Evolutionary conservation across 1,284 basidiomycete species (phyloP).

Genomic region (Sporisorium reilianum): DNA sequence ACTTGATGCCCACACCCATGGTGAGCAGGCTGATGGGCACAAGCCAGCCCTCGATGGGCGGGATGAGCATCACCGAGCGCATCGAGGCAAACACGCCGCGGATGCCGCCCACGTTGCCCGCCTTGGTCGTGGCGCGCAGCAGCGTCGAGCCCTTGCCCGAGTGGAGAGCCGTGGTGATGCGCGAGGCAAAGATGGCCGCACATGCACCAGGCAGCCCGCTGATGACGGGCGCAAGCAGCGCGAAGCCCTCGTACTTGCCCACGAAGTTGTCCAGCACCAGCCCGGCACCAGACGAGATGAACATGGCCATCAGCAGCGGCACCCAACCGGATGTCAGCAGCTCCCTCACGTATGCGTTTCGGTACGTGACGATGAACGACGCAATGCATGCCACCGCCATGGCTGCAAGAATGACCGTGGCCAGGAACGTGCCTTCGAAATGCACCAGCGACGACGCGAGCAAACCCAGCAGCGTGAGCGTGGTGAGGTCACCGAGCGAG

Average conservation of each 20-base stretch:
- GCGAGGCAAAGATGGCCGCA: constrained; percentile 90
- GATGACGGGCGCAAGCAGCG: constrained; percentile 87
- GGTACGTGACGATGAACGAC: constrained; percentile 74
- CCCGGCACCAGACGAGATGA: constrained; percentile 89
- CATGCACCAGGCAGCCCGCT: constrained; percentile 80
- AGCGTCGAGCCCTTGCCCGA: constrained; percentile 62
- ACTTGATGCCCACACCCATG: constrained; percentile 54
- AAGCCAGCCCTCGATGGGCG: constrained; percentile 61
- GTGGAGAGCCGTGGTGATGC: constrained; percentile 87
- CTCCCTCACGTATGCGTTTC: constrained; percentile 78
- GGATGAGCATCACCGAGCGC: constrained; percentile 25
- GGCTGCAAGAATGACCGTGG: constrained; percentile 76
- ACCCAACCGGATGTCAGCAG: constrained; percentile 87
- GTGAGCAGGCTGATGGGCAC: constrained; percentile 57
- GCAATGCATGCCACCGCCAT: constrained; percentile 74
- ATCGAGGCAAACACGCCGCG: constrained; percentile 28
- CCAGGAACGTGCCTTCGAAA: constrained; percentile 69
- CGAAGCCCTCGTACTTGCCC: constrained; percentile 85
- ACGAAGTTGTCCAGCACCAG: constrained; percentile 92
- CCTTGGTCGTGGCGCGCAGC: constrained; percentile 31
- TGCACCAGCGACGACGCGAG: constrained; percentile 65
- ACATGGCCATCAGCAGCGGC: constrained; percentile 90
- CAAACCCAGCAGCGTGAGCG: constrained; percentile 72
- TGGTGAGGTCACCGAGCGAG: constrained; percentile 91
- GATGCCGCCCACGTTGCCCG: constrained; percentile 25